phyloP scores from a whole-genome alignment of 441 rosid genomes.

The Populus hybrid region DNA sequence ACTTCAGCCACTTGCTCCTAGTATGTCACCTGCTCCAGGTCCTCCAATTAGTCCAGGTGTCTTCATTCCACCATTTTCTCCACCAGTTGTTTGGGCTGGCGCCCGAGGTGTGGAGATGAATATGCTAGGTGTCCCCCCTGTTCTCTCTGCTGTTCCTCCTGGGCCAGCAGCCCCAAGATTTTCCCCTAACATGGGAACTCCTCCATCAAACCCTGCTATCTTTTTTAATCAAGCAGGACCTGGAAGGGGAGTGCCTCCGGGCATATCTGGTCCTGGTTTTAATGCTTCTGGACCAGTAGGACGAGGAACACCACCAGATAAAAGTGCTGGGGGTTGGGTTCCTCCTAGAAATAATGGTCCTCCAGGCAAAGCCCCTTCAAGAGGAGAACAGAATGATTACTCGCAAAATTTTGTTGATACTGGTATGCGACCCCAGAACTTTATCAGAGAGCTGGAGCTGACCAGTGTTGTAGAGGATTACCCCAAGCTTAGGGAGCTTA shows the following conservation, averaged over 20 bases:
- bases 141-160: slow-evolving; percentile 85
- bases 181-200: slow-evolving; percentile 63
- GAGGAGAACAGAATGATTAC: slow-evolving; percentile 99
- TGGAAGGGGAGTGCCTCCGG: slow-evolving; percentile 81
- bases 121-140: slow-evolving; percentile 83
- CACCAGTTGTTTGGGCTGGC: slow-evolving; percentile 89
- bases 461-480: slow-evolving; percentile 97
- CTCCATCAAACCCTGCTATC: slow-evolving; percentile 65
- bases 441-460: slow-evolving; percentile 95
- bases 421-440: slow-evolving; percentile 99
- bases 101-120: slow-evolving; percentile 93
- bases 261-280: slow-evolving; percentile 58
- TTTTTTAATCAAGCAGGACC: slow-evolving; percentile 78
- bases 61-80: slow-evolving; percentile 77
- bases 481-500: slow-evolving; percentile 98
- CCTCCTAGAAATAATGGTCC: slow-evolving; percentile 81
- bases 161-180: slow-evolving; percentile 85
- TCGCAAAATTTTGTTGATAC: slow-evolving; percentile 99
- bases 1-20: slow-evolving; percentile 78
- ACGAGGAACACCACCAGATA: slow-evolving; percentile 74
- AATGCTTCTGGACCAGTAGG: slow-evolving; percentile 63
- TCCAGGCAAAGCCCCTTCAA: slow-evolving; percentile 92
- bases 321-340: slow-evolving; percentile 74
- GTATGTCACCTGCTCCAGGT: slow-evolving; percentile 86
- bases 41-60: slow-evolving; percentile 77